Base-by-base conservation (phyloP, 2,329 filamentous ascomycete genomes). In the Paracoccidioides lutzii region DNA sequence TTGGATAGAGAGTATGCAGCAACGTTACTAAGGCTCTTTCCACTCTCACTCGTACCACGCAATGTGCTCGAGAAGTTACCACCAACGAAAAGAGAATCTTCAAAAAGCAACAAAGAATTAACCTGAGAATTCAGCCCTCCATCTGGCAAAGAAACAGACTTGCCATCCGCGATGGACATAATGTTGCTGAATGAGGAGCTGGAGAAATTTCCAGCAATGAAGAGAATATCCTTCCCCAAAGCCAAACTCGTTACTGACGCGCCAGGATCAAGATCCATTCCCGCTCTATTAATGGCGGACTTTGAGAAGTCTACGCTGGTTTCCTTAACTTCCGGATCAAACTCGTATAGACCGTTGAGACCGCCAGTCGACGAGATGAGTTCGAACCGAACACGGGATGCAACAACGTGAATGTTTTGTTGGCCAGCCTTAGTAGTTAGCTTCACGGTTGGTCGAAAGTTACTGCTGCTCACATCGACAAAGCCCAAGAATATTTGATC, bases 311-410 rank as follows among this genome's bases (percentile, higher is more conserved):
- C 79, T 0, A 77, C 77, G 60, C 82, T 77, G 38, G 87, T 74
- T 0, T 76, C 75, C 10, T 77, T 74, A 57, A 78, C 67, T 15
- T 76, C 78, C 0, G 90, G 88, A 62, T 94, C 80, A 66, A 88
- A 96, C 65, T 97, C 93, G 67, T 87, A 97, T 1, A 98, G 74
- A 7, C 90, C 90, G 66, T 96, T 96, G 54, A 98, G 75, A 3
- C 87, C 88, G 52, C 86, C 87, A 49, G 84, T 87, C 2, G 86
- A 85, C 12, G 65, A 67, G 3, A 71, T 67, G 33, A 74, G 64
- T 49, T 78, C 83, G 68, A 96, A 95, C 8, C 85, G 83, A 43
- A 97, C 83, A 55, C 87, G 81, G 66, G 94, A 90, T 7, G 93
- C 93, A n/a, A 98, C 93, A 60, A 97, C 75, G 1, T 85, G 87